Evolutionary conservation across 106 monocot genomes (phyloP).

Genomic region (Allium cepa): DNA sequence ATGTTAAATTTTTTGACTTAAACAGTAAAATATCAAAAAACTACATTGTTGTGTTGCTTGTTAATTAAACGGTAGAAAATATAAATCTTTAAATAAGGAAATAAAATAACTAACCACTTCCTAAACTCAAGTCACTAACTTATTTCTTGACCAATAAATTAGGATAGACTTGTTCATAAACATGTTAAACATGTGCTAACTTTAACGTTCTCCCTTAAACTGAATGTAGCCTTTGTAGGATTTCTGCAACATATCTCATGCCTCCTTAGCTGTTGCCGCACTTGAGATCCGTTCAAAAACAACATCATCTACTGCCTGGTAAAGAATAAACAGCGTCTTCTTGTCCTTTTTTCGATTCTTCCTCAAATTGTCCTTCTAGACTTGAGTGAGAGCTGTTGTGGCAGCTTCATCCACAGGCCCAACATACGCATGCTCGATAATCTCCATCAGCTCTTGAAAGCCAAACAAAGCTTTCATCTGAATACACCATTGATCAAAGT

Average conservation of each 20-base stretch:
- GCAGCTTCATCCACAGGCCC: background rate
- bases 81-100: no score
- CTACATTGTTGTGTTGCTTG: no score
- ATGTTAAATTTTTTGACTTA: no score
- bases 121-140: no score
- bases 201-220: no score
- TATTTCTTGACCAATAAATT: no score
- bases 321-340: background rate
- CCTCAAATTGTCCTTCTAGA: background rate
- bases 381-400: slow-evolving; percentile 2
- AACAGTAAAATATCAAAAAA: no score
- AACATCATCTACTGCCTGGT: background rate
- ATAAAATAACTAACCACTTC: no score
- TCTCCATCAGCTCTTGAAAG: slow-evolving; percentile 4
- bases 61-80: no score
- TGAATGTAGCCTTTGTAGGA: background rate
- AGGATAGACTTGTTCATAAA: no score
- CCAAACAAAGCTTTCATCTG: slow-evolving; percentile 7
- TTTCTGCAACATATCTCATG: background rate
- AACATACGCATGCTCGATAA: background rate
- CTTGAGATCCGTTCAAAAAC: background rate
- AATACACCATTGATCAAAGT: slow-evolving; percentile 5
- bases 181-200: no score
- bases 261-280: background rate
- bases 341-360: slow-evolving; percentile 2